Conservation (phyloP, 495 filamentous ascomycete genomes). For the Oleoguttula mirabilis region DNA sequence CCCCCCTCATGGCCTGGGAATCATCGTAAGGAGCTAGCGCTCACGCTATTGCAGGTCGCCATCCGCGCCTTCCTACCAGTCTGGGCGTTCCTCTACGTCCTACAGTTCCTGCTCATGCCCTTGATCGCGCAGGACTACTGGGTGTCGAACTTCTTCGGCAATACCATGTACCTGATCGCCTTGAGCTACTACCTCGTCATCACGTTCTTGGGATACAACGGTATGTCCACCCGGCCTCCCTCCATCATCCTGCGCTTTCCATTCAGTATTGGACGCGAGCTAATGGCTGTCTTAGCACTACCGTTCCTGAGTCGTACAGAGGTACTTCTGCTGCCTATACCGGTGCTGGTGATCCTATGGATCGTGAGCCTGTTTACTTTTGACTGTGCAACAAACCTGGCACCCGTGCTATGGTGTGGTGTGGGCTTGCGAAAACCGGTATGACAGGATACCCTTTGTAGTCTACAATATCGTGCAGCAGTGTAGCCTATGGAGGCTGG, state of each 20-base stretch:
- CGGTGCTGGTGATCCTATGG: slow-evolving; percentile 51
- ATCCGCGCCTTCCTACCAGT: slow-evolving; percentile 65
- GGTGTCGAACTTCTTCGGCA: slow-evolving; percentile 57
- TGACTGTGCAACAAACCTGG: slow-evolving; percentile 41
- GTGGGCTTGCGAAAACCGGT: slow-evolving; percentile 29
- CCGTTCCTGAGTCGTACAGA: slow-evolving; percentile 66
- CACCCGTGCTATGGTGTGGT: slow-evolving; percentile 38
- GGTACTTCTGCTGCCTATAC: slow-evolving; percentile 51
- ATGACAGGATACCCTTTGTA: no score
- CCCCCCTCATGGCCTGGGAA: background rate
- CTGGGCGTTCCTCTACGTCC: slow-evolving; percentile 59
- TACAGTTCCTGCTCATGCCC: slow-evolving; percentile 62
- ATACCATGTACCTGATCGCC: slow-evolving; percentile 60
- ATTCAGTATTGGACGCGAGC: background rate
- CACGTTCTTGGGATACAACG: slow-evolving; percentile 64
- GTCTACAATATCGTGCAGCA: no score
- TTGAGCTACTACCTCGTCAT: slow-evolving; percentile 59
- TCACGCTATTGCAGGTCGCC: slow-evolving; percentile 38
- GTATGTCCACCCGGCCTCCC: slow-evolving; percentile 24
- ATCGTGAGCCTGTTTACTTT: slow-evolving; percentile 48
- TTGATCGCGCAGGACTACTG: slow-evolving; percentile 42
- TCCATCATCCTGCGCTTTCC: no score
- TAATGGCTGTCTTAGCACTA: slow-evolving; percentile 35
- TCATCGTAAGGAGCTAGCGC: no score
- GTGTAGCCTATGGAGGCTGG: no score